Evolutionary conservation across 1,284 basidiomycete species (phyloP).

Genomic region (Heliocybe sulcata): DNA sequence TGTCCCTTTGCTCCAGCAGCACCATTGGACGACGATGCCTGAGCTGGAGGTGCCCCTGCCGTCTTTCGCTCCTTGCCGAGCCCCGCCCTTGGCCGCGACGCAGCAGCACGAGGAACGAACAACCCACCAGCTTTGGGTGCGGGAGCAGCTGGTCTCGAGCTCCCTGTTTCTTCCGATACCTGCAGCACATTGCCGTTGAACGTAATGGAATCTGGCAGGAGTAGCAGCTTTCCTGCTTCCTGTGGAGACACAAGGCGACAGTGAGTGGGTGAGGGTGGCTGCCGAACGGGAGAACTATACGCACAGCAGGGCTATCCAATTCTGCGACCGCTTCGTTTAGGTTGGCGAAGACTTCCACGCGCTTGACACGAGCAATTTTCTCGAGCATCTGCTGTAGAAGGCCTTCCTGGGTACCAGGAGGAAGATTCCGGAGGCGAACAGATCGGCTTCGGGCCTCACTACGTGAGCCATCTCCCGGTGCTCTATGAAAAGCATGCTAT

Average conservation of each 20-base stretch:
- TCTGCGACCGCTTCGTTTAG: constrained; percentile 71
- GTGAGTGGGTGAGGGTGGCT: no score
- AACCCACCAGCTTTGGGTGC: constrained; percentile 34
- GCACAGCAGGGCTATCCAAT: constrained; percentile 65
- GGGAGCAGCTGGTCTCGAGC: constrained; percentile 25
- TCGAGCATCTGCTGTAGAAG: constrained; percentile 84
- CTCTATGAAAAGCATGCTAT: constrained; percentile 20
- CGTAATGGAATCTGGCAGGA: constrained; percentile 59
- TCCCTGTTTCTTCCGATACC: constrained; percentile 44
- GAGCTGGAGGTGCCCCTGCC: constrained; percentile 3
- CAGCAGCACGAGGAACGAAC: constrained; percentile 58
- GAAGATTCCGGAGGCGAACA: constrained; percentile 72
- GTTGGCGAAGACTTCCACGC: constrained; percentile 70
- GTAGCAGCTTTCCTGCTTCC: constrained; percentile 75
- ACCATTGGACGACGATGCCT: constrained; percentile 9
- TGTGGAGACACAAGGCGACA: constrained; percentile 23
- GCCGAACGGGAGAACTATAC: no score
- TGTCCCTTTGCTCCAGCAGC: constrained; percentile 45
- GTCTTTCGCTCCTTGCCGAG: constrained; percentile 43
- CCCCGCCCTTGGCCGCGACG: constrained; percentile 63
- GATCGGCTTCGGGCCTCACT: constrained; percentile 56
- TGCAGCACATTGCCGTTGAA: constrained; percentile 54
- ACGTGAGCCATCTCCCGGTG: constrained; percentile 49
- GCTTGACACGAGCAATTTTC: constrained; percentile 65
- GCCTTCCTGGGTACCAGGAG: constrained; percentile 72